Percentiles rank a stretch among this genome's conserved stretches.
phyloP scores from a whole-genome alignment of 495 filamentous ascomycete genomes.

The Polyplosphaeria fusca region DNA sequence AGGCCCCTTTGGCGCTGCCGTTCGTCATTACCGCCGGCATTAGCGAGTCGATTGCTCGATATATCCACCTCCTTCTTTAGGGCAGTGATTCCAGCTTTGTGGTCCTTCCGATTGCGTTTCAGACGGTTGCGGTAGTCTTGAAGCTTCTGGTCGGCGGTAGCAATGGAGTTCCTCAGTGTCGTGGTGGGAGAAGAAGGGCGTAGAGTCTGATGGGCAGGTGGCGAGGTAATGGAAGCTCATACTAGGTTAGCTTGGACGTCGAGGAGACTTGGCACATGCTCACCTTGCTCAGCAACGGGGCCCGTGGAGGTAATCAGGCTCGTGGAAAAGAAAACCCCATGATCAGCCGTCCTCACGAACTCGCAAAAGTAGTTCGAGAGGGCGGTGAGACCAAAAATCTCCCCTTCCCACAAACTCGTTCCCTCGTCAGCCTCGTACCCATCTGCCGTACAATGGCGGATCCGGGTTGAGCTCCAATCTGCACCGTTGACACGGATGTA shows the following conservation, averaged over 20 bases:
- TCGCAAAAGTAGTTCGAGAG: constrained; percentile 81
- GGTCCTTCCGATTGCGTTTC: constrained; percentile 74
- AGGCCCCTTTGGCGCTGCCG: constrained; percentile 73
- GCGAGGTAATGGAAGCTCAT: constrained; percentile 45
- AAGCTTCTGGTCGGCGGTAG: constrained; percentile 72
- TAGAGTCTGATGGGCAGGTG: constrained; percentile 67
- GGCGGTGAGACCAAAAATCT: constrained; percentile 85
- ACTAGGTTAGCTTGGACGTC: constrained; percentile 39
- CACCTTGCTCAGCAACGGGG: constrained; percentile 63
- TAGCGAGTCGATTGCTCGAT: constrained; percentile 61
- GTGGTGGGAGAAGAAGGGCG: constrained; percentile 70
- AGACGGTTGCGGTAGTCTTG: constrained; percentile 71
- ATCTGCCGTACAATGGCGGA: constrained; percentile 49
- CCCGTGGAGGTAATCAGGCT: constrained; percentile 76
- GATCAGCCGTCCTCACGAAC: constrained; percentile 72
- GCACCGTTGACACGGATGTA: constrained; percentile 87
- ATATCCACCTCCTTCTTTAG: constrained; percentile 79
- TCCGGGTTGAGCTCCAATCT: constrained; percentile 78
- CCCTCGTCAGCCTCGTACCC: constrained; percentile 52
- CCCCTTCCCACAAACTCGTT: constrained; percentile 65
- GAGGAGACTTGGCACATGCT: constrained; percentile 18
- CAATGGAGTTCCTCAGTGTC: constrained; percentile 83
- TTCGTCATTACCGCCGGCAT: constrained; percentile 77
- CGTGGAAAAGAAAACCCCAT: constrained; percentile 69
- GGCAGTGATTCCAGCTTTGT: constrained; percentile 65